Evolutionary conservation across 257 asterid genomes (phyloP).

Genomic region (Paraleonurus japonicus): DNA sequence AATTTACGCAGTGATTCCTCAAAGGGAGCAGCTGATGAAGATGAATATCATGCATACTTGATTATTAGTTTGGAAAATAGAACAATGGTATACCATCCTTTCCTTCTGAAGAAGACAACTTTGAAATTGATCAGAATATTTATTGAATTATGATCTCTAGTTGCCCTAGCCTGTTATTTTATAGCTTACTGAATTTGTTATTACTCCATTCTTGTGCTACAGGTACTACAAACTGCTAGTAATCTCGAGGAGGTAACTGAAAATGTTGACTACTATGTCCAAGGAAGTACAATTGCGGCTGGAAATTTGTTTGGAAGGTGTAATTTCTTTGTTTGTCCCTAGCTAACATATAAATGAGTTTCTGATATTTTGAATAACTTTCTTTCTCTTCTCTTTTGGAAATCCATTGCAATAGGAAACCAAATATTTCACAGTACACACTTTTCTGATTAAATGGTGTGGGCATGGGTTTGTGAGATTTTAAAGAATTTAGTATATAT

Average conservation of each 20-base stretch:
- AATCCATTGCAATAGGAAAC: not conserved
- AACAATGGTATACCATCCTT: constrained; percentile 64
- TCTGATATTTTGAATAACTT: constrained; percentile 9
- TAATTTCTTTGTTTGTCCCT: constrained; percentile 22
- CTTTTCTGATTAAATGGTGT: not conserved
- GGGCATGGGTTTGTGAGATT: not conserved
- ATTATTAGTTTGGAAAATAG: constrained; percentile 93
- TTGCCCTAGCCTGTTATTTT: constrained; percentile 7
- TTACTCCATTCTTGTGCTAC: constrained; percentile 24
- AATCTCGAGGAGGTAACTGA: constrained; percentile 99
- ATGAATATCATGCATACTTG: constrained; percentile 96
- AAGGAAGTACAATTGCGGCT: constrained; percentile 92
- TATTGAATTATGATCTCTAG: not conserved
- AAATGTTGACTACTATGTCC: constrained; percentile 91
- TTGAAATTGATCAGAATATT: constrained; percentile 7
- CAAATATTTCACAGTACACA: not conserved
- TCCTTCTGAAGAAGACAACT: constrained; percentile 19
- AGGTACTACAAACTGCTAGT: constrained; percentile 94
- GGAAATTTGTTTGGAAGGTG: constrained; percentile 99
- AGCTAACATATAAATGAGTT: constrained; percentile 14
- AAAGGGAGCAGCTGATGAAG: constrained; percentile 75
- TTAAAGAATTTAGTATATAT: not conserved
- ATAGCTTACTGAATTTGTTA: not conserved
- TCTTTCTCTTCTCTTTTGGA: not conserved
- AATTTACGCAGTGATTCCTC: constrained; percentile 70